phyloP scores from a whole-genome alignment of 176 grass and related monocot species.

The Carex littledalei region DNA sequence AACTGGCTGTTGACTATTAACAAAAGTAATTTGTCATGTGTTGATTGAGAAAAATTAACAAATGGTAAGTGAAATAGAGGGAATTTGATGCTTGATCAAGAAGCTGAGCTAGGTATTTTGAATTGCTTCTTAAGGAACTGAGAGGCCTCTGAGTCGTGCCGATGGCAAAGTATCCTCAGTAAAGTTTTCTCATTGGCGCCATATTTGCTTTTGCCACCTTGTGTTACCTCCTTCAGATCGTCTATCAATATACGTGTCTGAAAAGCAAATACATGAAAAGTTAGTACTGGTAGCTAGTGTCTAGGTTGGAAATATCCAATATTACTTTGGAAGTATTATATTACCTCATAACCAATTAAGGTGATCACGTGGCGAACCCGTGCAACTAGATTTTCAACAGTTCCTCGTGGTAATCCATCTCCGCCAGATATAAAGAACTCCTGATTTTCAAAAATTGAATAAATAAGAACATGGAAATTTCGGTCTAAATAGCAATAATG shows the following conservation, averaged over 20 bases:
- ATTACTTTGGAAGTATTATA: conserved; percentile 24
- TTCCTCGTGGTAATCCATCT: conserved; percentile 97
- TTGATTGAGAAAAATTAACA: conserved; percentile 12
- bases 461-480: conserved; percentile 18
- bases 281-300: not conserved
- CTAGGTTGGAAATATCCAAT: conserved; percentile 12
- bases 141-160: conserved; percentile 94
- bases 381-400: conserved; percentile 88
- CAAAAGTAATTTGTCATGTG: conserved; percentile 5
- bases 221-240: conserved; percentile 71
- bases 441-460: conserved; percentile 31
- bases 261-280: conserved; percentile 15
- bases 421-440: conserved; percentile 99
- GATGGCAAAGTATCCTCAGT: conserved; percentile 84
- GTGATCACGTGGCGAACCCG: conserved; percentile 76
- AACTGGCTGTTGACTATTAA: conserved; percentile 9
- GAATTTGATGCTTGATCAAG: conserved; percentile 30
- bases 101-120: conserved; percentile 86
- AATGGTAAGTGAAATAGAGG: not conserved
- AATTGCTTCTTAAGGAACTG: conserved; percentile 99
- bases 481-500: not conserved
- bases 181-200: conserved; percentile 69
- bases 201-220: conserved; percentile 86
- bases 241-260: conserved; percentile 89
- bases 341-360: conserved; percentile 87